These are phyloP conservation scores for Solanum phureja DNA, from an alignment of 257 asterid genomes.

Conservation along the genomic window DNA sequence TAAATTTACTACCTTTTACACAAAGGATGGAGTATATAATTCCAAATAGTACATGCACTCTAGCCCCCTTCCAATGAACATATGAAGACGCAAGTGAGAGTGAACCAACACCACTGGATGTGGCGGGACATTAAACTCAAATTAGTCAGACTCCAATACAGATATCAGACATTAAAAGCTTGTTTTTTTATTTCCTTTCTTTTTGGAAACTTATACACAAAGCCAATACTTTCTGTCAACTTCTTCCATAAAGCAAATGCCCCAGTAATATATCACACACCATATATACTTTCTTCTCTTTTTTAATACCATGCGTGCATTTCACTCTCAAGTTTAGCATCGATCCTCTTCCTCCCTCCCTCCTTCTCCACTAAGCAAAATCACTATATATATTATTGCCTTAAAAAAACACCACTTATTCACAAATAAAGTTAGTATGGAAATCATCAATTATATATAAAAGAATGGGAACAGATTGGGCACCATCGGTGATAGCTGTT, in stretches of 20 bases:
- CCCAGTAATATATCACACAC: slow-evolving; percentile 6
- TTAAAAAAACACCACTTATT: neutral
- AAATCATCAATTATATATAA: neutral
- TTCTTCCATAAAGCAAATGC: slow-evolving; percentile 32
- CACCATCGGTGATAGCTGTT: slow-evolving; percentile 87
- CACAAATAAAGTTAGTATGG: neutral
- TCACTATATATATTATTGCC: neutral
- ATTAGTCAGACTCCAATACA: too few species aligned
- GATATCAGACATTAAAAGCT: too few species aligned
- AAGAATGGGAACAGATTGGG: slow-evolving; percentile 53
- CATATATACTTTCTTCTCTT: slow-evolving; percentile 33
- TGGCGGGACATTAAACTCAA: too few species aligned
- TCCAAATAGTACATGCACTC: neutral
- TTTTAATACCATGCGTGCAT: slow-evolving; percentile 26
- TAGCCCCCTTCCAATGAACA: neutral
- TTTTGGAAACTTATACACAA: slow-evolving; percentile 1
- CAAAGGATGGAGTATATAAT: neutral
- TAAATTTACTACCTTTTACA: neutral
- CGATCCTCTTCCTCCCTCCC: neutral
- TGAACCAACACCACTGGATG: neutral
- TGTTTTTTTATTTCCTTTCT: fast-evolving
- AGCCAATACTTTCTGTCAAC: slow-evolving; percentile 1
- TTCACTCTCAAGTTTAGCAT: slow-evolving; percentile 47
- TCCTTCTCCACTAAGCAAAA: slow-evolving; percentile 59
- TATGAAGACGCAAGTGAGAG: neutral